Evolutionary conservation across 2,329 filamentous ascomycete species (phyloP), one percentile per base, ranked within the genome.

Genomic region (Talaromyces sp.): DNA sequence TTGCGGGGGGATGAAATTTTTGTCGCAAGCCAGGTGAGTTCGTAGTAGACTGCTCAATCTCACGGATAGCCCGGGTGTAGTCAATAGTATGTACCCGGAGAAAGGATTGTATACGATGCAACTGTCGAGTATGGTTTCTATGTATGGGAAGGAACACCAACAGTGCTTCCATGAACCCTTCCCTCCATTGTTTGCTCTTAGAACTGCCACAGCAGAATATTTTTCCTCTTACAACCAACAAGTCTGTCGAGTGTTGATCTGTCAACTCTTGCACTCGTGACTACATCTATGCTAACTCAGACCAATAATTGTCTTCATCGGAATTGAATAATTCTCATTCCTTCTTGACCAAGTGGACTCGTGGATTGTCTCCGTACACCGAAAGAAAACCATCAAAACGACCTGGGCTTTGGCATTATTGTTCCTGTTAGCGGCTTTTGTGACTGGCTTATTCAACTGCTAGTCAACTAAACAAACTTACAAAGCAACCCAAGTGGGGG

Each of bases 401-500:
- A 52, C 28, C 45, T 48, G 25, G 48, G 15, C 19, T 28, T 28
- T 36, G 35, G 33, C 7, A 17, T 25, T 7, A 17, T 25, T 7
- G 35, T 35, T 10, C 25, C 28, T 46, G 22, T 31, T 46, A 31
- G 43, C 8, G 43, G 22, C n/a, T n/a, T n/a, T n/a, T n/a, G n/a
- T n/a, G n/a, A n/a, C n/a, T n/a, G n/a, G n/a, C n/a, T n/a, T n/a
- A n/a, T n/a, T n/a, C n/a, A n/a, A n/a, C n/a, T n/a, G n/a, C n/a
- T 52, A 37, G 48, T 37, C 33, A 15, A 52, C 22, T 56, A 22
- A 48, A 36, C 11, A 50, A 40, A 5, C 11, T n/a, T n/a, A n/a
- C n/a, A n/a, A n/a, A n/a, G n/a, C 54, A 11, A 21, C 25, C 35
- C 25, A 40, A 48, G 54, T 56, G 54, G 54, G n/a, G 54, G 54